Base-by-base conservation (phyloP, 148 eudicot species). In the Pharnaceum exiguum region DNA sequence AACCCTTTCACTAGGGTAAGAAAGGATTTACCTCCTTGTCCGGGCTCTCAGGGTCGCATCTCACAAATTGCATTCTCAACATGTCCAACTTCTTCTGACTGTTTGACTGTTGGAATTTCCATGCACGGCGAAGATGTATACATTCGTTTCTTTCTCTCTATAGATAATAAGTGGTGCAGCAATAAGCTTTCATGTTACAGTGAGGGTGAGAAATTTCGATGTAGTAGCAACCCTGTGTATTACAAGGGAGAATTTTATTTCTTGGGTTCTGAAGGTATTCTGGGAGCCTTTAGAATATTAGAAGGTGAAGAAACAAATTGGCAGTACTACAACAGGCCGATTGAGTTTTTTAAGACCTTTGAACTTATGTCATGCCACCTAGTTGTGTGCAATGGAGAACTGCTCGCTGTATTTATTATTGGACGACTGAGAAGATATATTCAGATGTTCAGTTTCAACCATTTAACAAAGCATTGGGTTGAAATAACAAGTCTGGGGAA, bases 321-420 rank as follows among this genome's bases (percentile, higher is more conserved):
- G 43, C 28, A 22, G 5, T 30, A 45, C 7, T 46, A 46, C 18
- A 43, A 7, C 16, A 24, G 5, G 7, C 35, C 60, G 10, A 3
- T 13, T 12, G 18, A 22, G 16, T 21, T 52, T 52, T 5, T 2
- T 28, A 15, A 23, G 2, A 22, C 29, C 11, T 4, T 1, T 1
- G 10, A 25, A 10, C 22, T 46, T 21, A 26, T 30, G 7, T 59
- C 63, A 46, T 24, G 53, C n/a, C 28, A 46, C 33, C 63, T 59
- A 7, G 53, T 63, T 13, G 44, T 29, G 8, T 30, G 52, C 17
- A 23, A 22, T 15, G 59, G 43, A 16, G 23, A 31, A 5, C 23
- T 53, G 31, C 29, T 52, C 12, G 42, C 67, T 3, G 50, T 51
- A 22, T 51, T 63, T 42, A 42, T 63, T 42, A 42, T 63, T 5